A percentile compares a stretch with the other conserved stretches of the same genome.
Conservation (phyloP, 805 yeast genomes). For the Lachancea sp. region DNA sequence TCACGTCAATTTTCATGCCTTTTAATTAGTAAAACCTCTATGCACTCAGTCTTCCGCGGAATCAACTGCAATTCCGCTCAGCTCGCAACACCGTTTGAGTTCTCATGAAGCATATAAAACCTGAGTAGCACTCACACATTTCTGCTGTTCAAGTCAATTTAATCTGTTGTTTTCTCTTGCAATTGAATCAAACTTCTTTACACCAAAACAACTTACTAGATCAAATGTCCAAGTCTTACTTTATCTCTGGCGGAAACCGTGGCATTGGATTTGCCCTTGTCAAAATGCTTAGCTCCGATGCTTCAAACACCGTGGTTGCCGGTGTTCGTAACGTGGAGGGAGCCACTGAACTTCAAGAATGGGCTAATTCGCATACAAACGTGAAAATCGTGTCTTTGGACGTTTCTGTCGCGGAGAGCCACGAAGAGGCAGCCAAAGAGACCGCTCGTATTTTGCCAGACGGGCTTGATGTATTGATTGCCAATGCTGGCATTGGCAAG, state of each 20-base stretch:
- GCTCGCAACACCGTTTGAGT: too few relatives aligned
- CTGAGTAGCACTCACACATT: too few relatives aligned
- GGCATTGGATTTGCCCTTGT: slow-evolving; percentile 35
- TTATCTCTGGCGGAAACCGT: slow-evolving; percentile 34
- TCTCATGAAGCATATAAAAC: too few relatives aligned
- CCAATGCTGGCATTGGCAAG: slow-evolving; percentile 27
- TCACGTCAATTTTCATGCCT: too few relatives aligned
- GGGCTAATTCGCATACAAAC: slow-evolving; percentile 13
- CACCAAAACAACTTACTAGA: too few relatives aligned
- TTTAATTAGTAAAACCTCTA: too few relatives aligned
- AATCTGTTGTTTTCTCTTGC: too few relatives aligned
- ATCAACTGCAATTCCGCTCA: too few relatives aligned
- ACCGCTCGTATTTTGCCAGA: slow-evolving; percentile 11
- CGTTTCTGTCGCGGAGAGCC: slow-evolving; percentile 15
- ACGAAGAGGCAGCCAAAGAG: slow-evolving; percentile 13
- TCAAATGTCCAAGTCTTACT: slow-evolving; percentile 20
- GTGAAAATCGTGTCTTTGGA: slow-evolving; percentile 22
- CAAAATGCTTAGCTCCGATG: slow-evolving; percentile 18
- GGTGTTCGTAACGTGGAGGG: slow-evolving; percentile 10
- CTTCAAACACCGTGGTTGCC: slow-evolving; percentile 18
- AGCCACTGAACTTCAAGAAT: slow-evolving; percentile 16
- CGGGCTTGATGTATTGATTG: slow-evolving; percentile 29
- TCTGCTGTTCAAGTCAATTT: too few relatives aligned
- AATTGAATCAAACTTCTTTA: too few relatives aligned
- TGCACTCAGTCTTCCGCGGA: too few relatives aligned